Evolutionary conservation across 1,139 yeast genomes (phyloP).

Genomic region (Scheffersomyces lignicola): DNA sequence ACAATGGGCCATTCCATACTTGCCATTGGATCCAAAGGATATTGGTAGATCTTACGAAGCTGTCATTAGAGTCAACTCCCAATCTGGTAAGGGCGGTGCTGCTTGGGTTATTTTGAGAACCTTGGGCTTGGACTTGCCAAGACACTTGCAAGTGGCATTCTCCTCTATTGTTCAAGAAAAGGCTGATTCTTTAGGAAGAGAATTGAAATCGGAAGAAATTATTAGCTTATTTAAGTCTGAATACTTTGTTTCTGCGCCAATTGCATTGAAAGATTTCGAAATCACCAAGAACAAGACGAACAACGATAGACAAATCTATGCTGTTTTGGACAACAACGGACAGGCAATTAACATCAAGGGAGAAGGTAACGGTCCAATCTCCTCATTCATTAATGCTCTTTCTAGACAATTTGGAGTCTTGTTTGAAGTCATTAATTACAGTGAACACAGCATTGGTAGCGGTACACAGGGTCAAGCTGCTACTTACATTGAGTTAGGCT

Average conservation of each 20-base stretch:
- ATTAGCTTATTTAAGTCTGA: conserved; percentile 36
- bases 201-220: conserved; percentile 45
- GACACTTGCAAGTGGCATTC: conserved; percentile 45
- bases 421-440: conserved; percentile 44
- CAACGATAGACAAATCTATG: conserved; percentile 32
- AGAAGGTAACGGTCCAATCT: conserved; percentile 49
- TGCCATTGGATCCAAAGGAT: conserved; percentile 51
- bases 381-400: conserved; percentile 46
- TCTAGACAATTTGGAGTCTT: conserved; percentile 31
- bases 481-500: conserved; percentile 44
- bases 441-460: conserved; percentile 45
- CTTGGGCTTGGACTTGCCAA: conserved; percentile 49
- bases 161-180: conserved; percentile 38
- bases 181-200: conserved; percentile 47
- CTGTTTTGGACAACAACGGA: conserved; percentile 22
- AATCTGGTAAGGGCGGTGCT: conserved; percentile 53
- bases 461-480: conserved; percentile 49
- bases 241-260: conserved; percentile 27
- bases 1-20: conserved; percentile 47
- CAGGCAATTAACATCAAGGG: conserved; percentile 29
- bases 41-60: conserved; percentile 53
- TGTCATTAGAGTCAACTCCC: conserved; percentile 52
- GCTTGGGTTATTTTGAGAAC: conserved; percentile 52
- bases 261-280: conserved; percentile 36
- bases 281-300: conserved; percentile 24